Evolutionary conservation across 225 moss, liverwort and hornwort species (phyloP), one percentile per base, ranked within the genome.

Genomic region (Climacium dendroides): DNA sequence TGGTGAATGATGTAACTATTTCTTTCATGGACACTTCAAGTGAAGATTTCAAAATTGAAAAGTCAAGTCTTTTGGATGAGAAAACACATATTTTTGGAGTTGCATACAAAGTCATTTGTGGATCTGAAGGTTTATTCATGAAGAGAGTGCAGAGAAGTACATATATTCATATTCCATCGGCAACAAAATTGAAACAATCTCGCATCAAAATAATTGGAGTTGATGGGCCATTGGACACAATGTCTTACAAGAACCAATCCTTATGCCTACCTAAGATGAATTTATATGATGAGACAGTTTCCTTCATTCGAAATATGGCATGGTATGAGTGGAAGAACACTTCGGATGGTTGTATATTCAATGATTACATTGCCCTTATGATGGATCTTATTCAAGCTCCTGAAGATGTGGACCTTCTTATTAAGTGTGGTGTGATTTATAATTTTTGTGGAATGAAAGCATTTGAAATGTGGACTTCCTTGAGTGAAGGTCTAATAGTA

Each of bases 121-220:
- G 23, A 24, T 25, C 9, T 1, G 15, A 70, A 41, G 25, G 8
- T 22, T 14, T 15, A 7, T 1, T 25, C 3, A 13, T 8, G 8
- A 41, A 4, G 4, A 15, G 8, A 2, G 4, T 8, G 8, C 0
- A 3, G 1, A 11, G 5, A 66, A n/a, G 2, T 66, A 2, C 1
- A 66, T 10, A 6, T 20, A n/a, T 35, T 39, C 4, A 3, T 0
- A 3, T 70, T 15, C 25, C 41, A 24, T 25, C 2, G 0, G 39
- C 69, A 39, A 70, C 25, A 41, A 41, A 14, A 25, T 41, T 70
- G 8, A 8, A 41, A 25, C 23, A 41, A 3, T 41, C 15, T 15
- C 0, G 41, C 8, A 70, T 70, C 70, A 41, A 70, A 70, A 2
- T 41, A 15, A 3, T 70, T 37, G 25, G 25, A 70, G 11, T 70